Base-by-base conservation (phyloP, 2,329 filamentous ascomycete genomes). In the Paracamarosporium sp. region DNA sequence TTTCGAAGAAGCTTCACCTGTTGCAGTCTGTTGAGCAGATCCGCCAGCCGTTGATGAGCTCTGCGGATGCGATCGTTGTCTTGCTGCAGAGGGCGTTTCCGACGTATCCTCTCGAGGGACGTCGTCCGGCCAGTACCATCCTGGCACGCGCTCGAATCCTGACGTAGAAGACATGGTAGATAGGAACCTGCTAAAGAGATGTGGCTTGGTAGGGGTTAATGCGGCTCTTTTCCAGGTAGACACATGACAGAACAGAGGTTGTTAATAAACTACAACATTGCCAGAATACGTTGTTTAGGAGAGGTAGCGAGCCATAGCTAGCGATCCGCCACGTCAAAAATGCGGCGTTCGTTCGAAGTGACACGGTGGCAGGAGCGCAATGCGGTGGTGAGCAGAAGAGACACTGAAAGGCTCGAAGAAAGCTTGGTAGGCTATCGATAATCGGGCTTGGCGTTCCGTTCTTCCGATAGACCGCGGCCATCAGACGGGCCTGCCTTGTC, bases 121-220 rank as follows among this genome's bases (percentile, higher is more conserved):
- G 56, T 81, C 79, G 28, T 81, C 74, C 40, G 80, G 80, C 76
- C 81, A 83, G 45, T 76, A 73, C 81, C 81, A 83, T 59, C 74
- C 76, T 25, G 75, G 79, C 68, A 68, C 73, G 51, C 65, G 65
- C 63, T 76, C 73, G 65, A 67, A 79, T 47, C 71, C 74, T 20
- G 73, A 74, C 15, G 79, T 77, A 40, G 78, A 75, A 54, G 79
- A 74, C 80, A 82, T 82, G 28, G 20, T 56, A 22, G 35, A 33
- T 38, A 48, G 24, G 25, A 20, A 52, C 33, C 25, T 43, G 47
- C 28, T 41, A 20, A 41, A 30, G 45, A 56, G 33, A 22, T n/a
- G 35, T 53, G 36, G 46, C 48, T 44, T 57, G 50, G 45, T 31
- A 41, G 20, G 57, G 38, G 58, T 69, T 62, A 66, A 64, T 65